Base-by-base conservation (phyloP, 257 asterid species). In the Solanum chaucha region DNA sequence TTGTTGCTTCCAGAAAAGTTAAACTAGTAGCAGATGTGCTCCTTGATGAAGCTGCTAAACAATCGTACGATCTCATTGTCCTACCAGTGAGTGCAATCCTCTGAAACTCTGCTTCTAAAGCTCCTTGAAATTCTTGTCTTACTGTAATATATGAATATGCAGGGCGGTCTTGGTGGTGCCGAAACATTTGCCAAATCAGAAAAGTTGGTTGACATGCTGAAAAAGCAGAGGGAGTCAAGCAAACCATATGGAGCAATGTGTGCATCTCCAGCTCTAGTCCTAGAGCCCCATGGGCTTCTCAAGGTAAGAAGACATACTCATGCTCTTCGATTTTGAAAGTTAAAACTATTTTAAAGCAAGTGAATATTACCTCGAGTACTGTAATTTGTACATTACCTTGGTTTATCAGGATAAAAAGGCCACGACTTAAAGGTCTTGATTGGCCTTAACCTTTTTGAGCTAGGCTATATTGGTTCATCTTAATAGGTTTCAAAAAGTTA, bases 111-210 rank as follows among this genome's bases (percentile, higher is more conserved):
- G 40, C 83, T 75, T 24, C 59, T 46, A 81, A 48, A 48, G 85
- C 68, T 48, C 41, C 44, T 48, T 48, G 68, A 17, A 28, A 4
- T 48, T 48, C 19, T 48, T 48, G 68, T 28, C 85, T 81, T 28
- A 81, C 68, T 81, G 68, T 81, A 81, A 17, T 46, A 6, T 8
- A 48, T 38, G 3, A 10, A 55, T 26, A 58, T 85, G 61, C 93
- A 97, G 99, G 98, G 99, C 19, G 99, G 99, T 87, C 94, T 95
- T 71, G 98, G 98, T 83, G 99, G 99, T 85, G 99, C 99, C 24
- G 92, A 97, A 92, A 93, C 98, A 83, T 97, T 95, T 91, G 90
- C 98, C 41, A 88, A 91, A 28, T 94, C 99, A 32, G 97, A 91
- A 86, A 93, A 94, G 92, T 91, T 97, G 30, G 94, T 94, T 51